Conservation (phyloP, 257 asterid species). For the Solanum tarapatanum region DNA sequence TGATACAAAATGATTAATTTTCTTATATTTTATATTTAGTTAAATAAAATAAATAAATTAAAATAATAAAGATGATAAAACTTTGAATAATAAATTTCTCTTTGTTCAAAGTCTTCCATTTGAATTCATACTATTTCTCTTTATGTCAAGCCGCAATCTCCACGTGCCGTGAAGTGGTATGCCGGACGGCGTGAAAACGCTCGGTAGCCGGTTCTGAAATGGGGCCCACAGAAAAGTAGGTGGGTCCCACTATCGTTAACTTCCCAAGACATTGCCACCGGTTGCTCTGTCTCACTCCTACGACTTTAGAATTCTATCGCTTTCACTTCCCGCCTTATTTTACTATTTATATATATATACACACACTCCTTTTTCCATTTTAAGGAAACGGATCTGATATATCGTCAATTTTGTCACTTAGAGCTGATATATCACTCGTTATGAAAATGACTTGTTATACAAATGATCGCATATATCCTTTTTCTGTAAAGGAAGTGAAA, state of each 20-base stretch:
- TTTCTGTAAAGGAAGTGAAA: no score
- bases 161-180: not conserved
- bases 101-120: no score
- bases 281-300: not conserved
- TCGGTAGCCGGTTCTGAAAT: slow-evolving; percentile 9
- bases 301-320: not conserved
- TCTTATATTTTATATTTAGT: no score
- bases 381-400: no score
- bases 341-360: no score
- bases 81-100: not conserved
- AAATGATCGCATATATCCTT: no score
- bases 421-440: no score
- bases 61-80: not conserved
- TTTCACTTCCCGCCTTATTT: not conserved
- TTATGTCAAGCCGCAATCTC: not conserved
- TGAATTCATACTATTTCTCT: not conserved
- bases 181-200: slow-evolving; percentile 13
- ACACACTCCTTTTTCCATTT: not conserved
- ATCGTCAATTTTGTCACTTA: no score
- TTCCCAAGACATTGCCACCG: slow-evolving; percentile 15
- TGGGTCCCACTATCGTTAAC: slow-evolving; percentile 11
- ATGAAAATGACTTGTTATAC: no score
- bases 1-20: no score
- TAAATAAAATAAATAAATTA: no score
- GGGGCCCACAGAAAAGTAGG: not conserved